Evolutionary conservation across 805 yeast genomes (phyloP), one percentile per base, ranked within the genome.

Genomic region (Candida argentea): DNA sequence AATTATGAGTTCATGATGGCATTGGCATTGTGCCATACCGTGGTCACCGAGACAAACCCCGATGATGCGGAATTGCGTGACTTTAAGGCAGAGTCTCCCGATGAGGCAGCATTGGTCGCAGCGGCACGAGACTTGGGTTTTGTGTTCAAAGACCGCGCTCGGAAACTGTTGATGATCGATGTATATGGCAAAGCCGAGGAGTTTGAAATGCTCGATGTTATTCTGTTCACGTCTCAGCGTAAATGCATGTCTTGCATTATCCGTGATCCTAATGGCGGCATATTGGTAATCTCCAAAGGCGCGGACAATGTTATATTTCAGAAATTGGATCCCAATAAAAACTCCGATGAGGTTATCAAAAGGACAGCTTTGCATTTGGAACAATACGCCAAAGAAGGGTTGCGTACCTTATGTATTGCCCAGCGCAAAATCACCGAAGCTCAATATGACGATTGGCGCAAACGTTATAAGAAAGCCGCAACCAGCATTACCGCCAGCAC

Each of bases 81-180:
- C 16, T 76, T 72, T 54, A 77, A 79, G 42, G 87, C 89, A 1
- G 87, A 81, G 45, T 77, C 86, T 6, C 93, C 93, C 0, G 93
- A 81, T 55, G 93, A 81, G 48, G 73, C 78, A 23, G 87, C 91
- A 1, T 61, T 81, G 30, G 89, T 82, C n/a, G 61, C 78, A 2
- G 76, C 70, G 25, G 89, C 89, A 1, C 59, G 82, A 28, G 89
- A 79, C 46, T 40, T 80, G 17, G 93, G 93, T 6, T 65, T 75
- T 39, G 75, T 70, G 0, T 70, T 78, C 45, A 51, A 65, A 14
- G 78, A 68, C 24, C 60, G 74, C 24, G 61, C 63, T 13, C 62
- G 79, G 45, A 62, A 61, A 22, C 57, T 65, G 3, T 55, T 75
- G 21, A 37, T 51, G 1, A 34, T 70, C 27, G 57, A 58, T 5